phyloP scores from a whole-genome alignment of 306 rosid genomes.

The cucumber (Cucumis sativus) region Cucumber_9930_V3 NC_026655.2:21846001-21846500 shows the following conservation, averaged over 20 bases:
- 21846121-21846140: not conserved
- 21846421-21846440: too few species aligned
- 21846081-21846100: rapidly evolving
- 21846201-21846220: not conserved
- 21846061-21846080: not conserved
- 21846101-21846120: not conserved
- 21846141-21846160: not conserved
- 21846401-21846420: too few species aligned
- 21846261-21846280: not conserved
- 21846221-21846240: not conserved
- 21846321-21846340: too few species aligned
- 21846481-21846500: too few species aligned
- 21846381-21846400: too few species aligned
- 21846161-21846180: not conserved
- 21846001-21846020: not conserved
- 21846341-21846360: too few species aligned
- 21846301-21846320: too few species aligned
- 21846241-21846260: not conserved
- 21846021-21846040: not conserved
- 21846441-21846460: too few species aligned
- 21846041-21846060: not conserved
- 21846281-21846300: too few species aligned
- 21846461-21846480: too few species aligned
- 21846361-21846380: too few species aligned
- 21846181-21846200: not conserved